Conservation (phyloP, 179 eudicot genomes). For the Beta corolliflora region DNA sequence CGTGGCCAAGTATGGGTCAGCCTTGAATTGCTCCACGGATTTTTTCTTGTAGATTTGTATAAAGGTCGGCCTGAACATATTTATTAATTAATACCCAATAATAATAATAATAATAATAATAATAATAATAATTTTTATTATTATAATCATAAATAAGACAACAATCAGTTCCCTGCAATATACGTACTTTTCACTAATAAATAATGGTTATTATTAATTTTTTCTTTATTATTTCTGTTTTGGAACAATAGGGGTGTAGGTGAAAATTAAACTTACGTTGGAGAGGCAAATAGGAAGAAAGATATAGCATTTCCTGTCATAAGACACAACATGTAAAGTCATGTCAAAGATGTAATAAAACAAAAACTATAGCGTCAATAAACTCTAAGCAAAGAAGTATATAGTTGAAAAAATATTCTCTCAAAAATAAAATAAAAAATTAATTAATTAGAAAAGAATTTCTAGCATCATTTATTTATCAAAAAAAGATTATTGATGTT, state of each 20-base stretch:
- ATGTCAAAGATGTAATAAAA: too few relatives aligned
- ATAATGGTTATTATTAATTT: too few relatives aligned
- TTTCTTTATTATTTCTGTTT: too few relatives aligned
- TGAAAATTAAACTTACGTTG: conserved; percentile 32
- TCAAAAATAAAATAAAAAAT: not conserved
- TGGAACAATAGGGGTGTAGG: not conserved
- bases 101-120: not conserved
- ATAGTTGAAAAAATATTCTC: not conserved
- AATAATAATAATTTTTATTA: not conserved
- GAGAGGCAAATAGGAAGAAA: conserved; percentile 42
- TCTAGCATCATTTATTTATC: too few relatives aligned
- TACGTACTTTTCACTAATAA: not conserved
- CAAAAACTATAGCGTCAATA: not conserved
- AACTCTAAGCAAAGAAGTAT: not conserved
- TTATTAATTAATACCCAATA: not conserved
- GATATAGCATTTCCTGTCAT: conserved; percentile 44
- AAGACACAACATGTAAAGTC: too few relatives aligned
- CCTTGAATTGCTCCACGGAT: conserved; percentile 42
- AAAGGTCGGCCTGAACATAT: conserved; percentile 40
- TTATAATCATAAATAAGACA: not conserved
- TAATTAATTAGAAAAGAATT: not conserved
- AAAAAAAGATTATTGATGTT: too few relatives aligned
- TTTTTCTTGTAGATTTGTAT: conserved; percentile 31
- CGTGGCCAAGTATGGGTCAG: conserved; percentile 46
- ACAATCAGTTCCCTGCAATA: not conserved